phyloP scores from a whole-genome alignment of 2,329 filamentous ascomycete species.

The Mycosphaerella sp. region DNA sequence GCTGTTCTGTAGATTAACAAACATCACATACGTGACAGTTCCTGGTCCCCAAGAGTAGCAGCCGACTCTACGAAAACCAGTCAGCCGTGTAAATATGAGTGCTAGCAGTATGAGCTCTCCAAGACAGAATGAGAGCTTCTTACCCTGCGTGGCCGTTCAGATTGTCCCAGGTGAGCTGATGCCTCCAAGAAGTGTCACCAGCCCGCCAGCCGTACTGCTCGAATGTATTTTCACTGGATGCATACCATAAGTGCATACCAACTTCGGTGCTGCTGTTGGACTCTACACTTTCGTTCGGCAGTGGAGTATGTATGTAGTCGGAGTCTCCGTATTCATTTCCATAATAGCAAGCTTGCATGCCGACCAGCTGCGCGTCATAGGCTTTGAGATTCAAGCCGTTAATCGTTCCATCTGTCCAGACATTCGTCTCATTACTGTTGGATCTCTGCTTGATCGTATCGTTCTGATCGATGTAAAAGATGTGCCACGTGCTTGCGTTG shows the following conservation, averaged over 20 bases:
- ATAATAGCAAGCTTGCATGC: slow-evolving; percentile 38
- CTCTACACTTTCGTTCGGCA: slow-evolving; percentile 26
- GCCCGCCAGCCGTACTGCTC: slow-evolving; percentile 40
- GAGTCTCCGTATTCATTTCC: slow-evolving; percentile 35
- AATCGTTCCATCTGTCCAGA: slow-evolving; percentile 39
- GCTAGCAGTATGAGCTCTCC: too few species aligned
- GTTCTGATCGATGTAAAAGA: slow-evolving; percentile 38
- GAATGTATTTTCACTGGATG: slow-evolving; percentile 37
- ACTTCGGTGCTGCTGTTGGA: slow-evolving; percentile 27
- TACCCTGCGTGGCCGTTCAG: slow-evolving; percentile 38
- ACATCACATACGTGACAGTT: slow-evolving; percentile 40
- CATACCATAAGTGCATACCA: slow-evolving; percentile 44
- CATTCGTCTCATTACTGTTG: slow-evolving; percentile 35
- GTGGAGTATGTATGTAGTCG: slow-evolving; percentile 37
- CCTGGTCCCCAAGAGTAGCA: slow-evolving; percentile 20
- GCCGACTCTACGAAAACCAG: slow-evolving; percentile 21
- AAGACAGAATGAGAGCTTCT: too few species aligned
- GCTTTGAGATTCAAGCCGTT: slow-evolving; percentile 30
- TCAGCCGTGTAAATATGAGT: too few species aligned
- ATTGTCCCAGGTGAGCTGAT: slow-evolving; percentile 35
- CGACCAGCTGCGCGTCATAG: slow-evolving; percentile 32
- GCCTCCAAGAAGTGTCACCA: slow-evolving; percentile 35
- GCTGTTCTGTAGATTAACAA: slow-evolving; percentile 37
- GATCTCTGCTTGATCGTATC: slow-evolving; percentile 37
- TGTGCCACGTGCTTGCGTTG: slow-evolving; percentile 29